Evolutionary conservation across 768 basidiomycete genomes (phyloP).

Genomic region (Mycena indigotica): DNA sequence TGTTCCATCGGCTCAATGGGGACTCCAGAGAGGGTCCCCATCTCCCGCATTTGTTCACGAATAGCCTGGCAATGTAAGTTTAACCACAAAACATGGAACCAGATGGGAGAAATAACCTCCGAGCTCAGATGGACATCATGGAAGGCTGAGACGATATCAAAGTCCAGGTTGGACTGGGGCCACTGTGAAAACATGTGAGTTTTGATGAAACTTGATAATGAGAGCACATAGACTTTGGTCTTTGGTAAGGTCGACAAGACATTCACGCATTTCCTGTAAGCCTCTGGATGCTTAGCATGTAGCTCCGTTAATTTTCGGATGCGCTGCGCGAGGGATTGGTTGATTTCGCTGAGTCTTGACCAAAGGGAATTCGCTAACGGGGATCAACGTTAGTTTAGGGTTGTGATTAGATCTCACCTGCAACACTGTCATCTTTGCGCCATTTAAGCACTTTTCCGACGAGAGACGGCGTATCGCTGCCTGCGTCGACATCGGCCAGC

Average conservation of each 20-base stretch:
- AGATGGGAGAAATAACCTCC: constrained; percentile 46
- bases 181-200: not conserved
- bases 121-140: constrained; percentile 57
- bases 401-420: constrained; percentile 43
- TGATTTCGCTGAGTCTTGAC: constrained; percentile 63
- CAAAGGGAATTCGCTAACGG: constrained; percentile 53
- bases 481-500: constrained; percentile 94
- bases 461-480: constrained; percentile 93
- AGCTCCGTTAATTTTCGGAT: constrained; percentile 55
- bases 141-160: constrained; percentile 58
- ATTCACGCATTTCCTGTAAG: constrained; percentile 60
- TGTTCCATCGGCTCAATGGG: constrained; percentile 92
- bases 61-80: constrained; percentile 56
- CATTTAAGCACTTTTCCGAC: constrained; percentile 90
- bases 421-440: constrained; percentile 64
- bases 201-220: too few species aligned
- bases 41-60: constrained; percentile 76
- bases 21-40: constrained; percentile 77
- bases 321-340: constrained; percentile 57
- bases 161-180: constrained; percentile 50
- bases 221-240: too few species aligned
- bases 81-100: not conserved
- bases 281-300: constrained; percentile 46
- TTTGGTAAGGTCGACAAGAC: constrained; percentile 62
- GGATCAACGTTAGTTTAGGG: constrained; percentile 35